Evolutionary conservation across 2,329 filamentous ascomycete species (phyloP).

Genomic region (Pseudopyrenochaeta lycopersici): DNA sequence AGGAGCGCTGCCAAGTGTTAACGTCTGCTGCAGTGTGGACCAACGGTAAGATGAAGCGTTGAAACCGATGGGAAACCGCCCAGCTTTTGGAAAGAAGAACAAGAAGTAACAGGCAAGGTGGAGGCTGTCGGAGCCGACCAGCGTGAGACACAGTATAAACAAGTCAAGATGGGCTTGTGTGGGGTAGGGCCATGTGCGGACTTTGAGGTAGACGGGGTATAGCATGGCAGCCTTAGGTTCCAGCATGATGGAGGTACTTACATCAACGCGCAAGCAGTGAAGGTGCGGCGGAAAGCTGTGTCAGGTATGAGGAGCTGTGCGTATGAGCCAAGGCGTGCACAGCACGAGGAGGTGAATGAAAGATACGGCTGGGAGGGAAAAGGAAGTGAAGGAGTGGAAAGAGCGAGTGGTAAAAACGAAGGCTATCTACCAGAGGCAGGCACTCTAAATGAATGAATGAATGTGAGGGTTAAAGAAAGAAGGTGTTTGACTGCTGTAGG

Average conservation of each 20-base stretch:
- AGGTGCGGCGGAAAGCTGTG: constrained; percentile 36
- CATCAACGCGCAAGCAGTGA: constrained; percentile 44
- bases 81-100: constrained; percentile 18
- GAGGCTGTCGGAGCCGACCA: constrained; percentile 14
- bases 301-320: constrained; percentile 34
- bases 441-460: constrained; percentile 44
- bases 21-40: constrained; percentile 16
- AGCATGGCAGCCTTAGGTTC: constrained; percentile 7
- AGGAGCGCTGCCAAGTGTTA: constrained; percentile 35
- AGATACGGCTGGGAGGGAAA: constrained; percentile 9
- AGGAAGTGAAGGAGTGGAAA: constrained; percentile 21
- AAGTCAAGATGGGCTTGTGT: constrained; percentile 21
- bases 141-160: constrained; percentile 20
- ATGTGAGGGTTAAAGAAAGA: constrained; percentile 22
- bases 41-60: constrained; percentile 15
- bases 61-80: constrained; percentile 20
- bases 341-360: constrained; percentile 40
- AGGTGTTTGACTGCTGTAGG: constrained; percentile 15
- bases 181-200: constrained; percentile 16
- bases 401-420: constrained; percentile 5
- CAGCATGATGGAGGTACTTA: constrained; percentile 40
- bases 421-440: constrained; percentile 3
- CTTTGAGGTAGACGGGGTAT: constrained; percentile 7
- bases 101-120: constrained; percentile 9
- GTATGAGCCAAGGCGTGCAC: constrained; percentile 50